Conservation (phyloP, 2,329 filamentous ascomycete genomes). For the Botrytis aclada region DNA sequence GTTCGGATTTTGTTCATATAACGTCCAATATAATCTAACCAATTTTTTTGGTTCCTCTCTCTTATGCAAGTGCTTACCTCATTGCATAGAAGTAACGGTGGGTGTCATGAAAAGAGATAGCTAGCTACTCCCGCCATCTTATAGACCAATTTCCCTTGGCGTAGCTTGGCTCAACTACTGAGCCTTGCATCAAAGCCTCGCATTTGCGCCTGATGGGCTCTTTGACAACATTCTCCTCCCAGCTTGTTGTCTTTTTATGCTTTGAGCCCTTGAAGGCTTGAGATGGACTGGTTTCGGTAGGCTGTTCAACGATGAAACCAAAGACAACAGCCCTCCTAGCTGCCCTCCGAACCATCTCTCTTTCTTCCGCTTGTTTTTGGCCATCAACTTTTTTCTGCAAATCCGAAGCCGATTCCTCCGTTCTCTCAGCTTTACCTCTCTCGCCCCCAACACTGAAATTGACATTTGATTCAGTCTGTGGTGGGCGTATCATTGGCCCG, state of each 20-base stretch:
- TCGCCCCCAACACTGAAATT: conserved; percentile 56
- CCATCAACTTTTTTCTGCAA: conserved; percentile 43
- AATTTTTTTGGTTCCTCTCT: background rate
- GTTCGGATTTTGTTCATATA: background rate
- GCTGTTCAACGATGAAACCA: conserved; percentile 20
- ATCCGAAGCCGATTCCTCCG: conserved; percentile 51
- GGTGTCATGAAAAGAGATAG: background rate
- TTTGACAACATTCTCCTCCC: conserved; percentile 2
- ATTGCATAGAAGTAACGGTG: background rate
- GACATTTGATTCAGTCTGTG: conserved; percentile 36
- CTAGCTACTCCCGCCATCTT: conserved; percentile 15
- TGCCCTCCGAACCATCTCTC: conserved; percentile 24
- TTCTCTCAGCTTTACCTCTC: conserved; percentile 52
- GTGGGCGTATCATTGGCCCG: conserved; percentile 18
- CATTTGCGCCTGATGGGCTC: conserved; percentile 13
- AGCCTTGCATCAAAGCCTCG: conserved; percentile 17
- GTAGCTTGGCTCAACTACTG: conserved; percentile 18
- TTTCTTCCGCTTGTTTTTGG: conserved; percentile 23
- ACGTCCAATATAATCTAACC: background rate
- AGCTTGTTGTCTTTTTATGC: conserved; percentile 4
- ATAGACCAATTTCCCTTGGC: conserved; percentile 19
- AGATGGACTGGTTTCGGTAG: background rate
- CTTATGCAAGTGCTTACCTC: background rate
- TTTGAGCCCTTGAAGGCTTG: conserved; percentile 9
- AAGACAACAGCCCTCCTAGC: conserved; percentile 27